Percentiles rank a stretch among this genome's conserved stretches.
Conservation (phyloP, 2,329 filamentous ascomycete genomes). For the Aureobasidium subglaciale region DNA sequence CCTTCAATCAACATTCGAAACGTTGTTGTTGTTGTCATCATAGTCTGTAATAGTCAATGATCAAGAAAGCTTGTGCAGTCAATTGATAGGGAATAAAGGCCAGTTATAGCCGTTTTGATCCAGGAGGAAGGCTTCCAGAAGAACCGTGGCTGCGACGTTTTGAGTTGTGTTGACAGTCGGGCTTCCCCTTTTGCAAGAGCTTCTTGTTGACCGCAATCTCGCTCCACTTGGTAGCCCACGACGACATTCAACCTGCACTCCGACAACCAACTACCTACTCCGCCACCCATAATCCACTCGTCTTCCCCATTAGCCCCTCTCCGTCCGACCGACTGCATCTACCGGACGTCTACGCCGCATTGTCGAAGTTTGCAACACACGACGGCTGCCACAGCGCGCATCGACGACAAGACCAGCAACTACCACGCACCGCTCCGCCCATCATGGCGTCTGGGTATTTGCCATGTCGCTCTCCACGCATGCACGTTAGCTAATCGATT, state of each 20-base stretch:
- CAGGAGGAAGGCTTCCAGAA: conserved; percentile 1
- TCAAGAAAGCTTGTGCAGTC: too few relatives aligned
- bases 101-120: neutral
- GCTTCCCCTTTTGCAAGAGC: conserved; percentile 8
- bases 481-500: neutral
- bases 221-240: neutral
- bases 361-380: neutral
- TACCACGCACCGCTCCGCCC: neutral
- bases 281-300: neutral
- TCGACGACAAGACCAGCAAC: neutral
- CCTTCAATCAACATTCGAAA: neutral
- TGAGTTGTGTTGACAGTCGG: conserved; percentile 7
- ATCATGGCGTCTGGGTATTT: conserved; percentile 1
- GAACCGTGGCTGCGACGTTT: neutral
- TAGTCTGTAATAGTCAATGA: too few relatives aligned
- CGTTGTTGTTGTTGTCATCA: too few relatives aligned
- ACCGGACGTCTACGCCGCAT: neutral
- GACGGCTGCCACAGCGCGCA: neutral
- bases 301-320: neutral
- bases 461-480: neutral
- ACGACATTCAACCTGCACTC: neutral
- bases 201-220: conserved; percentile 15
- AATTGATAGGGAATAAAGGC: too few relatives aligned
- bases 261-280: neutral
- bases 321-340: neutral